A percentile compares a stretch with the other conserved stretches of the same genome.
These are phyloP conservation scores for Aphanomyces invadans DNA, from an alignment of 352 stramenopile genomes.

Conservation along the genomic window DNA sequence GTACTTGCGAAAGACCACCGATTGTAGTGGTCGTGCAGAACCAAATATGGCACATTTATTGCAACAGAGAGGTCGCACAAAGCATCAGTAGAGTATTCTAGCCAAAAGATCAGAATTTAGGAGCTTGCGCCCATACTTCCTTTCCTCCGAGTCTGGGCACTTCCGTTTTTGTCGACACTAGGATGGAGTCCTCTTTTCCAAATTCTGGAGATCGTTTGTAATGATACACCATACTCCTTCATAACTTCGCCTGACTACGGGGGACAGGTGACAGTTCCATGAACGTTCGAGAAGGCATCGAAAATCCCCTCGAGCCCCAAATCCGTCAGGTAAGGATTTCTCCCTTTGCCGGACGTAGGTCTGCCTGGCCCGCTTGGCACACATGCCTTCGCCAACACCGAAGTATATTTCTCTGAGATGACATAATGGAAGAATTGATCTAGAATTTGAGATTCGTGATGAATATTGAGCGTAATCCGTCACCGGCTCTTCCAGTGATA, in stretches of 20 bases:
- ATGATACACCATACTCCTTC: background rate
- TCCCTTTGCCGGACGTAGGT: background rate
- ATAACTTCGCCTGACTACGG: background rate
- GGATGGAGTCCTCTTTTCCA: conserved; percentile 4
- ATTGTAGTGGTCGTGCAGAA: conserved; percentile 3
- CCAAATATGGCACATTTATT: background rate
- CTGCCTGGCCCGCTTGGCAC: too few relatives aligned
- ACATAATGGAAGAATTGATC: too few relatives aligned
- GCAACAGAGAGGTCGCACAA: background rate
- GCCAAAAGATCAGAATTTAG: conserved; percentile 7
- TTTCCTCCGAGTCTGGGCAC: background rate
- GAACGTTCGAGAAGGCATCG: background rate
- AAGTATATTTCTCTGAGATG: too few relatives aligned
- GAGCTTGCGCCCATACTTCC: conserved; percentile 6
- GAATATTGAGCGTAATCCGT: too few relatives aligned
- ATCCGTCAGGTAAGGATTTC: background rate
- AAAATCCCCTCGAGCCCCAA: background rate
- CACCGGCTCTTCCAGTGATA: too few relatives aligned
- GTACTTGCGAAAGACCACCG: conserved; percentile 11
- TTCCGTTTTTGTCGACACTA: background rate
- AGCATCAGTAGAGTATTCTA: background rate
- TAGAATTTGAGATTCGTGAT: too few relatives aligned
- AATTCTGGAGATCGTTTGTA: conserved; percentile 12
- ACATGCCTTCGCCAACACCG: too few relatives aligned
- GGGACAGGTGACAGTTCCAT: background rate